Evolutionary conservation across 768 basidiomycete genomes (phyloP), one percentile per base, ranked within the genome.

Genomic region (Gloeostereum incarnatum): DNA sequence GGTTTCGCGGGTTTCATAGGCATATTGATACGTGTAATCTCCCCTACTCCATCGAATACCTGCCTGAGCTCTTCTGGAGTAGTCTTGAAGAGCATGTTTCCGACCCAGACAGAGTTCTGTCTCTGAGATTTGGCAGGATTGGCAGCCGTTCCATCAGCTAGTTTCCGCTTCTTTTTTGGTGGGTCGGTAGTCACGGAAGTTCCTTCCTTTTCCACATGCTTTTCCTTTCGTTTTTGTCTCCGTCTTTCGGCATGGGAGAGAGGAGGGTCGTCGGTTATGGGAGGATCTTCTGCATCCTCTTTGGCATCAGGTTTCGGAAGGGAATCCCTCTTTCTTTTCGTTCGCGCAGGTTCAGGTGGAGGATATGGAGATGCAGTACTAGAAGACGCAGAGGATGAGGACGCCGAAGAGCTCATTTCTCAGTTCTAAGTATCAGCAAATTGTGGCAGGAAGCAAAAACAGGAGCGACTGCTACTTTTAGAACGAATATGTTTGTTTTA

Each of bases 11-110:
- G 63, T 55, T 86, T 90, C 50, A 71, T 81, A 2, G 94, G 94
- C 80, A 98, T 80, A 54, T 94, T 68, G 47, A 92, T 65, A 31
- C 90, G 66, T 13, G 82, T 87, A 42, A 90, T 76, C 49, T 81
- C 82, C 25, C 81, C 85, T 20, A 63, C 74, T 1, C 69, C 75
- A 29, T 74, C 69, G 49, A 78, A 78, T 55, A 76, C 76, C 18
- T 26, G 42, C 17, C 63, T 59, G 11, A 86, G 50, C 2, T 68
- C 55, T n/a, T 73, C 66, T 33, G 62, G 53, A 0, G 73, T 78
- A 37, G 84, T 85, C 56, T 70, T 73, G 63, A 76, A 87, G 10
- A 75, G 60, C 46, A 87, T 45, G 56, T 87, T 87, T 25, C 85
- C 83, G 14, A 87, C 73, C 84, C 83, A 87, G 25, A 86, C 59